Evolutionary conservation across 768 basidiomycete species (phyloP).

Genomic region (Leucocoprinus leucothites): DNA sequence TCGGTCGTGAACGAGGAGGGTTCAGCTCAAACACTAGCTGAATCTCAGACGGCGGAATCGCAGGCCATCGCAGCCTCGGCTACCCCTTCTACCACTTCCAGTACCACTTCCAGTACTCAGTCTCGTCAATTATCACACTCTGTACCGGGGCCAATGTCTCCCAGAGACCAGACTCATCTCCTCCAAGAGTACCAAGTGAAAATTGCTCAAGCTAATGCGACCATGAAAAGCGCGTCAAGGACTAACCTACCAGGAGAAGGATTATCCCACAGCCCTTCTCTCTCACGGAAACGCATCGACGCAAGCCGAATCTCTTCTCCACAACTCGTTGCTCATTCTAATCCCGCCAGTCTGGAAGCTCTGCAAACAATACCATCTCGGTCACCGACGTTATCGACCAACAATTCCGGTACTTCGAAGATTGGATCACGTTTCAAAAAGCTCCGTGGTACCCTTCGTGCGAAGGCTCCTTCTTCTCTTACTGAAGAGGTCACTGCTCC

Average conservation of each 20-base stretch:
- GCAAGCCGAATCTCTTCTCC: constrained; percentile 66
- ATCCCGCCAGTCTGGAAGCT: constrained; percentile 30
- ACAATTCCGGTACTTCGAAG: constrained; percentile 46
- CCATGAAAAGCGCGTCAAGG: constrained; percentile 48
- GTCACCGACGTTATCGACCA: constrained; percentile 44
- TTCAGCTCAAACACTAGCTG: background rate
- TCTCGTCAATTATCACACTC: constrained; percentile 35
- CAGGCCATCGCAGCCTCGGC: constrained; percentile 16
- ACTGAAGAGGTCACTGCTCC: constrained; percentile 48
- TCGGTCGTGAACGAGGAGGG: background rate
- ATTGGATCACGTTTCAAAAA: constrained; percentile 74
- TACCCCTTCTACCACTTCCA: constrained; percentile 25
- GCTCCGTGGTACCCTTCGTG: constrained; percentile 64
- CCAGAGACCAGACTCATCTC: constrained; percentile 46
- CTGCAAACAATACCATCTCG: constrained; percentile 66
- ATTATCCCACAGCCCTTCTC: constrained; percentile 34
- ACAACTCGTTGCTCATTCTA: constrained; percentile 61
- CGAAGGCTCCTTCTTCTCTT: constrained; percentile 37
- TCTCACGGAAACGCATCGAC: constrained; percentile 57
- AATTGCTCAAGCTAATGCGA: constrained; percentile 62
- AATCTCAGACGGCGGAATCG: background rate
- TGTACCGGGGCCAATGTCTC: constrained; percentile 38
- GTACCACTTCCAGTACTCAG: constrained; percentile 17
- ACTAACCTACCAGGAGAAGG: constrained; percentile 34
- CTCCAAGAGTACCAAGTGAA: constrained; percentile 65